Evolutionary conservation across 345 rosid species (phyloP), one percentile per base, ranked within the genome.

Genomic region (Gossypioides kirkii): DNA sequence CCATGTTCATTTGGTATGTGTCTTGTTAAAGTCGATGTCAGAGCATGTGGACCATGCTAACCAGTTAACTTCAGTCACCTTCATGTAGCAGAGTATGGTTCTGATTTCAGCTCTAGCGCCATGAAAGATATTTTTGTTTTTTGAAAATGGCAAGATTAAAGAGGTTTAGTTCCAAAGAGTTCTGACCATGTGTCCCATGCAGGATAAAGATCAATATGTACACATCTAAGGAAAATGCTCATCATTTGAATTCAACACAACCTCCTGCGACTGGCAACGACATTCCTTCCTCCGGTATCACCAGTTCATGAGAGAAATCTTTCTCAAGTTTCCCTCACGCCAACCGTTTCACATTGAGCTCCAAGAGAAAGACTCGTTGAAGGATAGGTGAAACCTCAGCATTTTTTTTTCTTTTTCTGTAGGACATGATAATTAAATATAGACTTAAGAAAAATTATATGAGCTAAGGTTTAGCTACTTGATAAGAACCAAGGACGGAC

Each of bases 191-290:
- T 10, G 47, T 43, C 47, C 56, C 2, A 76, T 78, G 82, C 91
- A 89, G 94, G 86, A 94, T 94, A 72, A 91, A 85, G 79, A 79
- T 94, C 32, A 90, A 94, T 79, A 91, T 90, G 98, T 77, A 88
- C 72, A 83, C 92, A 11, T 80, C 91, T 53, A 88, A 84, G 42
- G 91, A 84, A 36, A 87, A 83, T 77, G 60, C 77, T 76, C 77
- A 83, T 4, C 78, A 61, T 20, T 74, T 84, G 61, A 79, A 72
- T 69, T 79, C 84, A 5, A 66, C 77, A 4, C 77, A 78, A 46
- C 83, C 82, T 2, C 83, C 85, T 62, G 77, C 69, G 10, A 58
- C 10, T 8, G 81, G 56, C 23, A 72, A 78, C 4, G 72, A 74
- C 72, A 77, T 81, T 12, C 77, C 79, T 36, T 70, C 75, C 45